Conservation (phyloP, 148 eudicot species). For the Cornus suecica region DNA sequence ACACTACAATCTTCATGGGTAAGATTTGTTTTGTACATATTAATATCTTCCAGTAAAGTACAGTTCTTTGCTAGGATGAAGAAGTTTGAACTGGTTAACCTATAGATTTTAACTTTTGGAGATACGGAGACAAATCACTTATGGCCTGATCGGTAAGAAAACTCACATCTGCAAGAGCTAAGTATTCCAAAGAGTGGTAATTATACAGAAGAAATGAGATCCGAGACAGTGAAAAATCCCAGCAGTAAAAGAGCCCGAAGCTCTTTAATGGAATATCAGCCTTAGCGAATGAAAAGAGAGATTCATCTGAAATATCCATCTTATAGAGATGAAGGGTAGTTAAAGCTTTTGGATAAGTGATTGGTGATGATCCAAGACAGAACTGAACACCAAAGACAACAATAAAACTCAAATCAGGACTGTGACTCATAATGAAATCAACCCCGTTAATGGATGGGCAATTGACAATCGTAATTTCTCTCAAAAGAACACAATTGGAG, state of each 20-base stretch:
- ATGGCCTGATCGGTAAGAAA: conserved; percentile 39
- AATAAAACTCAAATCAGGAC: conserved; percentile 34
- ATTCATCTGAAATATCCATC: too few species aligned
- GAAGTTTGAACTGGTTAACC: conserved; percentile 36
- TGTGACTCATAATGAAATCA: conserved; percentile 23
- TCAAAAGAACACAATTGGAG: conserved; percentile 43
- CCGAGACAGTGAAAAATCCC: too few species aligned
- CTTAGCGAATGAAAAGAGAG: too few species aligned
- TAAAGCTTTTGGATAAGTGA: conserved; percentile 34
- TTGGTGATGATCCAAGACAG: conserved; percentile 11
- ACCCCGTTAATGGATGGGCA: conserved; percentile 50
- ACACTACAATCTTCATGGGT: conserved; percentile 32
- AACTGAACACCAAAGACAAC: conserved; percentile 29
- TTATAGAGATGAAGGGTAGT: conserved; percentile 32
- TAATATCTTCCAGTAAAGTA: too few species aligned
- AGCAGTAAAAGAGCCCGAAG: too few species aligned
- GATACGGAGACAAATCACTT: too few species aligned
- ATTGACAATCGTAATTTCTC: conserved; percentile 32
- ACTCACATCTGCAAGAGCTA: conserved; percentile 33
- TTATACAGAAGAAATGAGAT: too few species aligned
- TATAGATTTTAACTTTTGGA: conserved; percentile 39
- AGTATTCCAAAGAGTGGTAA: too few species aligned
- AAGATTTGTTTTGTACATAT: conserved; percentile 36
- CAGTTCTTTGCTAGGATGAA: conserved; percentile 35
- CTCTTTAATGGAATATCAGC: too few species aligned